phyloP scores from a whole-genome alignment of 129 eudicot genomes.

The Solidago caesia region DNA sequence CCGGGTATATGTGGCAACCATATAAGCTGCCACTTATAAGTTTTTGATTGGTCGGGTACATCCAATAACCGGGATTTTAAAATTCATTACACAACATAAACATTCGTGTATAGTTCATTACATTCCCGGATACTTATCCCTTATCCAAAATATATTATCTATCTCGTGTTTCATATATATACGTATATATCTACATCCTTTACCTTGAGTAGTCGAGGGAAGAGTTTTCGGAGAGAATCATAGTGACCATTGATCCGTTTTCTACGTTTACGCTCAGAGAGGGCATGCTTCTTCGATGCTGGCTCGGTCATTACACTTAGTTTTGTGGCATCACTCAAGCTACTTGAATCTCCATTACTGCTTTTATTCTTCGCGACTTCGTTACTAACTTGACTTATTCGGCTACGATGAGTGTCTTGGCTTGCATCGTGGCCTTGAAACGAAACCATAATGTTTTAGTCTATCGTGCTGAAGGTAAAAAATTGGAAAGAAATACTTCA shows the following conservation, averaged over 20 bases:
- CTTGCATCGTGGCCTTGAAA: background rate
- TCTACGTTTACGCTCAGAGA: conserved; percentile 52
- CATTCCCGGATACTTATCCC: too few relatives aligned
- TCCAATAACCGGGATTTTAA: too few relatives aligned
- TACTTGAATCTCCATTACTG: conserved; percentile 21
- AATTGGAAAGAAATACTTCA: background rate
- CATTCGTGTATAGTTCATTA: too few relatives aligned
- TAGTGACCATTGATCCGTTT: conserved; percentile 47
- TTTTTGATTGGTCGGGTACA: too few relatives aligned
- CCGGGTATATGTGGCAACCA: too few relatives aligned
- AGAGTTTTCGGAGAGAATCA: conserved; percentile 49
- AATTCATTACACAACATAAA: too few relatives aligned
- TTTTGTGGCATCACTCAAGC: background rate
- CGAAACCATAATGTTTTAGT: conserved; percentile 10
- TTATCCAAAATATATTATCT: too few relatives aligned
- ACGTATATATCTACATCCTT: too few relatives aligned
- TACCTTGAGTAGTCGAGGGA: conserved; percentile 54
- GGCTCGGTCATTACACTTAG: conserved; percentile 5
- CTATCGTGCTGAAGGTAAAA: background rate
- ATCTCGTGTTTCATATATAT: background rate
- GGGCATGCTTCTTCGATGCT: conserved; percentile 42
- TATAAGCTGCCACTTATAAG: too few relatives aligned
- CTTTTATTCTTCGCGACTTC: background rate
- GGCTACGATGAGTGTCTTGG: background rate
- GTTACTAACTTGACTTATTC: conserved; percentile 11